These are phyloP conservation scores for Lichtheimia ramosa DNA, from an alignment of 371 early-diverging fungal species.

Conservation along the genomic window DNA sequence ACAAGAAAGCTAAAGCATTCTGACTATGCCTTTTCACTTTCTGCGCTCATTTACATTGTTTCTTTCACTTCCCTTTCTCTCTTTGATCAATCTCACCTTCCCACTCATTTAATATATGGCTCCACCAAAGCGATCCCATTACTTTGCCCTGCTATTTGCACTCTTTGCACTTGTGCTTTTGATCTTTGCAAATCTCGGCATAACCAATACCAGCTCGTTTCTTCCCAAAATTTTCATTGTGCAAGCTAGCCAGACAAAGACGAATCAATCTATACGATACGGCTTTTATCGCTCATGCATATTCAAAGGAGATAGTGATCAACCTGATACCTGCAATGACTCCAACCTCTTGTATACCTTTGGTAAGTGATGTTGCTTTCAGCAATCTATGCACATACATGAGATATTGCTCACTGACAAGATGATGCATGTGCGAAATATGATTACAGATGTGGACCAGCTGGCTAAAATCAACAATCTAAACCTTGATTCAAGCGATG, in stretches of 20 bases:
- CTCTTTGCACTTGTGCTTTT: slow-evolving; percentile 24
- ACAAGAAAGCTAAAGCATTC: too few relatives aligned
- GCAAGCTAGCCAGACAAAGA: slow-evolving; percentile 22
- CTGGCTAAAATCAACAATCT: slow-evolving; percentile 8
- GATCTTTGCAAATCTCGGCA: slow-evolving; percentile 36
- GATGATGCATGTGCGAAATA: not conserved
- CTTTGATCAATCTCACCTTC: too few relatives aligned
- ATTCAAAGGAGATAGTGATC: slow-evolving; percentile 16
- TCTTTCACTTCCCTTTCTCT: not conserved
- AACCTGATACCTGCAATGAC: slow-evolving; percentile 18
- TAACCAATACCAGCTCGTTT: slow-evolving; percentile 28
- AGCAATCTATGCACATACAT: not conserved
- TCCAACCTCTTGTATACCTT: slow-evolving; percentile 18
- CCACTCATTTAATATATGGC: too few relatives aligned
- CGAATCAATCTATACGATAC: slow-evolving; percentile 28
- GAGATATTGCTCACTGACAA: not conserved
- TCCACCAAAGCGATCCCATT: slow-evolving; percentile 14
- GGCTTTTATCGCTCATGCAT: slow-evolving; percentile 38
- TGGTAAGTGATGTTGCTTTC: slow-evolving; percentile 14
- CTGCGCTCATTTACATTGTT: not conserved
- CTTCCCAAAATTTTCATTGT: slow-evolving; percentile 27
- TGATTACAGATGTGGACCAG: slow-evolving; percentile 10
- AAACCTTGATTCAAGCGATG: slow-evolving; percentile 1
- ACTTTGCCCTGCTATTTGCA: slow-evolving; percentile 23
- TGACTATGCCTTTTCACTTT: not conserved